Base-by-base conservation (phyloP, 768 basidiomycete genomes). In the Russula earlei region DNA sequence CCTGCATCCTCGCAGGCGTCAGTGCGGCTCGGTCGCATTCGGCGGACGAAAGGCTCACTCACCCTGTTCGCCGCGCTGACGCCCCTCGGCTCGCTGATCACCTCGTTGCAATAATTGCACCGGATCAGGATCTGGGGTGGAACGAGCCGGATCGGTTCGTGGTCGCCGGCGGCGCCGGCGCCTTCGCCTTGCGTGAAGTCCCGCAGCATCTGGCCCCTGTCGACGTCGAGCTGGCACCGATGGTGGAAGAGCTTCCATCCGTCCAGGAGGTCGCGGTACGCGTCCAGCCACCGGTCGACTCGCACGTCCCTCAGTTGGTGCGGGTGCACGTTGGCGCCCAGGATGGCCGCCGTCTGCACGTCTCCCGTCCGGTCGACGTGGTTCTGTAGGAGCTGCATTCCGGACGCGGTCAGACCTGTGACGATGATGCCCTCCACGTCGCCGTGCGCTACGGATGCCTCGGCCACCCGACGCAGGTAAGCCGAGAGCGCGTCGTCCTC, bases 81-180 rank as follows among this genome's bases (percentile, higher is more conserved):
- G 62, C 64, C 56, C 60, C 58, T 44, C 60, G 62, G 65, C 63
- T 65, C 64, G 37, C 74, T 75, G 56, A 85, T 76, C 9, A 82
- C 71, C 65, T 88, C 89, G 52, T 79, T 85, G 67, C 89, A 91
- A 63, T 86, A 89, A 63, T 85, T 81, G 67, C 89, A 92, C 20
- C 85, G 76, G 52, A 92, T 81, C 46, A 84, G 62, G 37, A 91
- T 77, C 66, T 91, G 88, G 49, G 72, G 73, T 36, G 85, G 85
- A 14, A 81, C 83, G 80, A 86, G 85, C 49, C 83, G 81, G 33
- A 76, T 74, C 19, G 76, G 29, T 31, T 7, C 29, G 7, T 10
- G 29, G 7, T 31, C 29, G 29, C 29, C 29, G 29, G n/a, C n/a
- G n/a, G n/a, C n/a, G n/a, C n/a, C n/a, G n/a, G n/a, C n/a, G n/a